Evolutionary conservation across 2,329 filamentous ascomycete genomes (phyloP).

Genomic region (Huntiella bhutanensis): DNA sequence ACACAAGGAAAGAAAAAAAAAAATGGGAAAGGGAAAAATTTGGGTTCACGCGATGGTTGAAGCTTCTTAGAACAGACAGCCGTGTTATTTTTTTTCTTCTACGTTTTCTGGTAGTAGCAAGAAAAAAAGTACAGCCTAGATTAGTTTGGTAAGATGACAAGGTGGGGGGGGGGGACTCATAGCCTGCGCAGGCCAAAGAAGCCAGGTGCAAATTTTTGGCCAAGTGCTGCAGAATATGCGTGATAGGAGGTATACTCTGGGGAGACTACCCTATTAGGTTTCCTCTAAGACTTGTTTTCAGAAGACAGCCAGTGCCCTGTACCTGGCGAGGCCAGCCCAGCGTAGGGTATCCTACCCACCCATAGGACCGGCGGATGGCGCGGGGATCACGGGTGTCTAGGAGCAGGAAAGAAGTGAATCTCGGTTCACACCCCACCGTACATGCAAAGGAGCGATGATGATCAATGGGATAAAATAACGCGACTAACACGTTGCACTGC

Average conservation of each 20-base stretch:
- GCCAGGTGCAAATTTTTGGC: background rate
- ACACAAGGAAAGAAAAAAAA: slow-evolving; percentile 1
- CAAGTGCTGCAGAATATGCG: too few species aligned
- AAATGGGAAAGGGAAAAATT: slow-evolving; percentile 1
- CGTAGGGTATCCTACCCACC: too few species aligned
- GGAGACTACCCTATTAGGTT: background rate
- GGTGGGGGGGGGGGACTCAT: background rate
- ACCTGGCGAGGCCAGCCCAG: background rate
- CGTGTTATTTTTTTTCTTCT: slow-evolving; percentile 3
- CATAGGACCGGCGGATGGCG: too few species aligned
- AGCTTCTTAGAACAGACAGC: slow-evolving; percentile 1
- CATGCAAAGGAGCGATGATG: too few species aligned
- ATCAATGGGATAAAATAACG: too few species aligned
- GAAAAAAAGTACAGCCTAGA: background rate
- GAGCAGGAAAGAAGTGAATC: too few species aligned
- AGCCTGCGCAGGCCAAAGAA: background rate
- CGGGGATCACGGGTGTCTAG: too few species aligned
- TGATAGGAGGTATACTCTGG: too few species aligned
- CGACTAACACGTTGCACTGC: too few species aligned
- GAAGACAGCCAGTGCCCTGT: background rate
- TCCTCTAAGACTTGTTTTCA: background rate
- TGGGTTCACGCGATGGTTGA: slow-evolving; percentile 1
- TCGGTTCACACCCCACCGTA: too few species aligned
- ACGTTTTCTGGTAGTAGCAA: background rate
- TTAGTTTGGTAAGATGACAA: background rate